Percentiles rank a stretch among this genome's conserved stretches.
phyloP scores from a whole-genome alignment of 257 asterid genomes.

The Coffea eugenioides region DNA sequence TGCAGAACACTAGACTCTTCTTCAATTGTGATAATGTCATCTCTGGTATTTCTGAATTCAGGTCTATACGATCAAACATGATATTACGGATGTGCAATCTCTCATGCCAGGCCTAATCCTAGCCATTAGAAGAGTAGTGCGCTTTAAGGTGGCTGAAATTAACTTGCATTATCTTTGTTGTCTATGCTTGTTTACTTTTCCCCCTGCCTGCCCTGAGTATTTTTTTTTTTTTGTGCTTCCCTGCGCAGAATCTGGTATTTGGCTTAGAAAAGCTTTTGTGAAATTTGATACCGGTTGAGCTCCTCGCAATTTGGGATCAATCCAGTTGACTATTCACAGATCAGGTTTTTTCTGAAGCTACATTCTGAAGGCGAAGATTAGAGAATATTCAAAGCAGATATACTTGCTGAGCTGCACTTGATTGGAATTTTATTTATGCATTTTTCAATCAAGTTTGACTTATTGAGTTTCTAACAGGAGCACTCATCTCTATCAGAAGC shows the following conservation, averaged over 20 bases:
- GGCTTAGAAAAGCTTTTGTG: slow-evolving; percentile 53
- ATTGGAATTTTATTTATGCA: too few species aligned
- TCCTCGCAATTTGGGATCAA: neutral
- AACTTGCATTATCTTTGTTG: neutral
- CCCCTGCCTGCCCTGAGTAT: neutral
- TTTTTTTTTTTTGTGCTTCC: neutral
- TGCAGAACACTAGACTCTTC: slow-evolving; percentile 1
- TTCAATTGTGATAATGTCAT: neutral
- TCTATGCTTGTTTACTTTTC: too few species aligned
- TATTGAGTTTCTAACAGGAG: neutral
- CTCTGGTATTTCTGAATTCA: slow-evolving; percentile 17
- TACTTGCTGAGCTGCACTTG: neutral
- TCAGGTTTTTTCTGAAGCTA: neutral
- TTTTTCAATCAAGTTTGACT: too few species aligned
- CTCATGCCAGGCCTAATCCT: slow-evolving; percentile 84
- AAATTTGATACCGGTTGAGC: neutral
- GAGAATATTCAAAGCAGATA: neutral
- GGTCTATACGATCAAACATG: slow-evolving; percentile 84
- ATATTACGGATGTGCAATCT: slow-evolving; percentile 61
- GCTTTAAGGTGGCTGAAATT: slow-evolving; percentile 56
- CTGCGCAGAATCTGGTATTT: slow-evolving; percentile 50
- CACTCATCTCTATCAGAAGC: too few species aligned
- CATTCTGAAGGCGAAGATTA: neutral
- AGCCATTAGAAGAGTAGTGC: slow-evolving; percentile 84
- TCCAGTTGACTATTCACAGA: neutral